Percentiles rank a stretch among this genome's conserved stretches.
These are phyloP conservation scores for Entrophospora sp. DNA, from an alignment of 192 early-diverging fungal species.

Conservation along the genomic window DNA sequence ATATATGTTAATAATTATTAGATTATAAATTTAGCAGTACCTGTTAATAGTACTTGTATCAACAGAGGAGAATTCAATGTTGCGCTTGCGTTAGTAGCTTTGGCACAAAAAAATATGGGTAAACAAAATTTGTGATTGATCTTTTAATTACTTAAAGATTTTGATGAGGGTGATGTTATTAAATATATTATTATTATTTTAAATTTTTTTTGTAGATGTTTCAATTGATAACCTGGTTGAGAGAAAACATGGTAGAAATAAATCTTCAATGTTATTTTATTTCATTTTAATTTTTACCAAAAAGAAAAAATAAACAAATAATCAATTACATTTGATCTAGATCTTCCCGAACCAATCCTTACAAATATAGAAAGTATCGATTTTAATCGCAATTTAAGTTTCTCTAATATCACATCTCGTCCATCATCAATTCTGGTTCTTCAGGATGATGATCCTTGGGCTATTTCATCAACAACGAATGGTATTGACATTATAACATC, in stretches of 20 bases:
- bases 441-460: conserved; percentile 52
- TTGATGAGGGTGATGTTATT: not conserved
- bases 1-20: conserved; percentile 6
- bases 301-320: too few species aligned
- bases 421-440: conserved; percentile 24
- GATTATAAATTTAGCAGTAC: conserved; percentile 42
- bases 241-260: conserved; percentile 48
- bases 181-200: not conserved
- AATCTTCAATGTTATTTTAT: not conserved
- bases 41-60: conserved; percentile 37
- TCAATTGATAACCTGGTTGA: conserved; percentile 56
- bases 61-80: conserved; percentile 61
- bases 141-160: not conserved
- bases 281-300: not conserved
- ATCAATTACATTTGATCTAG: conserved; percentile 19
- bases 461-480: conserved; percentile 24
- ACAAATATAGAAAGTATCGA: conserved; percentile 42
- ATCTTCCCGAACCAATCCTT: conserved; percentile 53
- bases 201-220: conserved; percentile 28
- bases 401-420: conserved; percentile 15
- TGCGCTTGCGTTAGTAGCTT: conserved; percentile 57
- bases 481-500: too few species aligned
- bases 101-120: conserved; percentile 76
- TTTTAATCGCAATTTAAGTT: conserved; percentile 26
- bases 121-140: conserved; percentile 2